Base-by-base conservation (phyloP, 2,329 filamentous ascomycete genomes). In the Fragosphaeria purpurea region DNA sequence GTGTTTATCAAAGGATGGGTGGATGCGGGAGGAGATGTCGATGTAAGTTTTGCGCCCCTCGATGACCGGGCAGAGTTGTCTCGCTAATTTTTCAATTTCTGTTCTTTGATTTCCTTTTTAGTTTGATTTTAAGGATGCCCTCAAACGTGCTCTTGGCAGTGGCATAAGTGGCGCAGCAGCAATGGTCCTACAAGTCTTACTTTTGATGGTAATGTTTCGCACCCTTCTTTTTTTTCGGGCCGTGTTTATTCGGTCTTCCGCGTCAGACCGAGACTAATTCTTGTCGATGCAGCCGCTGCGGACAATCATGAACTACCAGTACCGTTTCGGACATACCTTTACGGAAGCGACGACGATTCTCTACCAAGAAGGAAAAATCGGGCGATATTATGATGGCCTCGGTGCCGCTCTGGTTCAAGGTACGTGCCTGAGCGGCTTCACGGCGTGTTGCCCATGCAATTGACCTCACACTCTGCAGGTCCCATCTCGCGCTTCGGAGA, bases 241-340 rank as follows among this genome's bases (percentile, higher is more conserved):
- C 22, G 22, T 22, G 22, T 22, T 22, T 22, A 22, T 22, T 22
- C 22, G 22, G 22, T 22, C 22, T 22, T 22, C 22, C 22, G 22
- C 22, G 22, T 22, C 22, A 22, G 22, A 22, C 7, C n/a, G 55
- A 9, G 5, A 46, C 32, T 46, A 13, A n/a, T 33, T 2, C 7
- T 2, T 1, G 2, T 10, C 22, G 6, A 11, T 13, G 4, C 44
- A 74, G 71, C 72, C 71, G 4, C 60, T 74, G 4, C 66, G 71
- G 5, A 74, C 71, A 0, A 70, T 74, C 10, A 74, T 74, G 71
- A 74, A 74, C 58, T 74, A 74, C 43, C 71, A 74, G 53, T 74
- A 74, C 48, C 71, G 71, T 2, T 70, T 68, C 40, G 71, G 71
- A 1, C 66, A 64, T 0, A 63, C 67, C 0, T 73, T 74, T 50